Percentiles rank a stretch among this genome's conserved stretches.
Conservation (phyloP, 495 filamentous ascomycete species). For the Bathelium albidoporum region DNA sequence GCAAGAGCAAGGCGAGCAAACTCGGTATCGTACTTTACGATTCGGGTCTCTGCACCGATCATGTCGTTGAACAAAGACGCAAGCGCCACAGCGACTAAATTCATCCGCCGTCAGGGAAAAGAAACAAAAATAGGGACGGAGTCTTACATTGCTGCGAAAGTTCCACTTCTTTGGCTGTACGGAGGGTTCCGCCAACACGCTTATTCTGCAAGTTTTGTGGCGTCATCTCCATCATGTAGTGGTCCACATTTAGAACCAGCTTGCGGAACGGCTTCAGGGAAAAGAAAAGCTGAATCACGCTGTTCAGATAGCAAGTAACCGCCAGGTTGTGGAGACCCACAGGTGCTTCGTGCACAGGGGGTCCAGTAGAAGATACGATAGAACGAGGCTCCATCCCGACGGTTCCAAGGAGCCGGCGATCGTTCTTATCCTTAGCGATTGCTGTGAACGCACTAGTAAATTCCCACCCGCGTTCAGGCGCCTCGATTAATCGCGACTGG, state of each 20-base stretch:
- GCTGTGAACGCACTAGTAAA: constrained; percentile 33
- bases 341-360: constrained; percentile 44
- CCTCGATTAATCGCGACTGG: neutral
- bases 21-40: neutral
- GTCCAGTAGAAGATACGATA: constrained; percentile 10
- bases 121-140: too few relatives aligned
- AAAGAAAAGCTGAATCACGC: constrained; percentile 90
- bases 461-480: neutral
- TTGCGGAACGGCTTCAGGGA: constrained; percentile 74
- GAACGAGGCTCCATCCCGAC: constrained; percentile 26
- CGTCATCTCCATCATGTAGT: constrained; percentile 52
- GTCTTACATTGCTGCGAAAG: constrained; percentile 2
- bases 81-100: neutral
- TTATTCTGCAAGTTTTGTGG: constrained; percentile 50
- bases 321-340: constrained; percentile 86
- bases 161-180: neutral
- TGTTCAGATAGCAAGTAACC: constrained; percentile 97
- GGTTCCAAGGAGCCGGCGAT: constrained; percentile 27
- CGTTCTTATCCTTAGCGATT: constrained; percentile 42
- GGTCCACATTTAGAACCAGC: constrained; percentile 63
- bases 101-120: neutral
- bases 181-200: constrained; percentile 43
- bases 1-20: constrained; percentile 72
- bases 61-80: neutral
- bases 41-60: neutral